Evolutionary conservation across 2,329 filamentous ascomycete genomes (phyloP).

Genomic region (Paracoccidioides lutzii): DNA sequence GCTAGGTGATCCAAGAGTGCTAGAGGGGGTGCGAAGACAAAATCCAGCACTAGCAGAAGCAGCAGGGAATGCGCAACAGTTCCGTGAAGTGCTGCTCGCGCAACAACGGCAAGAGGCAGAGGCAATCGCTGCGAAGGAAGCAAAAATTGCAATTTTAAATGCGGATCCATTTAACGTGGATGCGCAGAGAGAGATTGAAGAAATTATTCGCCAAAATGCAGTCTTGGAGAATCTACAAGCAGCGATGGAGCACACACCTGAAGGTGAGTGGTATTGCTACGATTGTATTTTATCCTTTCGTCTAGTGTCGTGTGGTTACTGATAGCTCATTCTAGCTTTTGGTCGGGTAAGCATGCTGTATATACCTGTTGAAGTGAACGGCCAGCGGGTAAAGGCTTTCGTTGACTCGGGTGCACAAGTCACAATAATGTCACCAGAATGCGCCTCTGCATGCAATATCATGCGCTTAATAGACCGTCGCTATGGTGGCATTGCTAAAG

Average conservation of each 20-base stretch:
- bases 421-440: slow-evolving; percentile 95
- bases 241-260: slow-evolving; percentile 92
- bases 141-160: slow-evolving; percentile 73
- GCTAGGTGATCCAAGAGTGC: slow-evolving; percentile 61
- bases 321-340: slow-evolving; percentile 50
- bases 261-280: slow-evolving; percentile 50
- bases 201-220: slow-evolving; percentile 89
- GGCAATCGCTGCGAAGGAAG: slow-evolving; percentile 62
- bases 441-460: slow-evolving; percentile 83
- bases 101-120: slow-evolving; percentile 59
- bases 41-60: slow-evolving; percentile 66
- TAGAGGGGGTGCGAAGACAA: slow-evolving; percentile 56
- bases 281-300: neutral
- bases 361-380: slow-evolving; percentile 89
- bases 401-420: slow-evolving; percentile 96
- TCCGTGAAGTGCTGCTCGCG: slow-evolving; percentile 57
- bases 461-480: slow-evolving; percentile 90
- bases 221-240: slow-evolving; percentile 94
- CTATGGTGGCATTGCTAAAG: slow-evolving; percentile 81
- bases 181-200: slow-evolving; percentile 81
- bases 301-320: neutral
- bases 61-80: slow-evolving; percentile 62
- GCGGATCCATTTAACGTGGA: slow-evolving; percentile 90
- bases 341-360: slow-evolving; percentile 93
- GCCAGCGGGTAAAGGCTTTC: slow-evolving; percentile 81